Evolutionary conservation across 208 protist genomes (phyloP), one percentile per base, ranked within the genome.

Genomic region (Crithidia thermophila): DNA sequence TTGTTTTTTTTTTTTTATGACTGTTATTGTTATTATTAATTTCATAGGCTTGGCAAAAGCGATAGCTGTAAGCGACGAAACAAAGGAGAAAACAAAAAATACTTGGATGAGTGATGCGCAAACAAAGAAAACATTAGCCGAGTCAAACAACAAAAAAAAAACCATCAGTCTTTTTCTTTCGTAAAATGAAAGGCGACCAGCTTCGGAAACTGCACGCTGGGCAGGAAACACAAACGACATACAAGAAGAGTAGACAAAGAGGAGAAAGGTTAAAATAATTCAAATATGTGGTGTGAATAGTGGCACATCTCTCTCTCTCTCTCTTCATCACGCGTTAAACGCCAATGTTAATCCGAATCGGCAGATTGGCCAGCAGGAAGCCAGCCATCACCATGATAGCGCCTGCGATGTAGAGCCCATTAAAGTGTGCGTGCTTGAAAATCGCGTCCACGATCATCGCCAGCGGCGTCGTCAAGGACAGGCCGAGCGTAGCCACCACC

Each of bases 381-480:
- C 94, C 94, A 3, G 46, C 4, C 65, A 86, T 84, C 20, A 97
- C 75, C 4, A 94, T 62, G 3, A 94, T 55, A 0, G 91, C 91
- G 0, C 91, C 93, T 0, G 65, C 55, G 37, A 95, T 60, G 64
- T 97, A 97, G 16, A 77, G 49, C 13, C 67, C 75, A 5, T 62
- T 70, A 63, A 90, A 98, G 14, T 39, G 21, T 2, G 33, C 56
- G 10, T 71, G 31, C 20, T 85, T 76, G 25, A 90, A 70, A 4
- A 94, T 36, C n/a, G 73, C 49, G 56, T 97, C 92, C 23, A 87
- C 80, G 2, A 97, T 43, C 92, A 98, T 94, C 2, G 92, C 78
- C 3, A 98, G 74, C 28, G 94, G 94, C 13, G 88, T 97, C 57
- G 93, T 95, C 52, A 97, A 77, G 13, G 90, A 91, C 23, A 97